Evolutionary conservation across 169 alveolate genomes (phyloP), one percentile per base, ranked within the genome.

Genomic region (Plasmodium knowlesi): DNA sequence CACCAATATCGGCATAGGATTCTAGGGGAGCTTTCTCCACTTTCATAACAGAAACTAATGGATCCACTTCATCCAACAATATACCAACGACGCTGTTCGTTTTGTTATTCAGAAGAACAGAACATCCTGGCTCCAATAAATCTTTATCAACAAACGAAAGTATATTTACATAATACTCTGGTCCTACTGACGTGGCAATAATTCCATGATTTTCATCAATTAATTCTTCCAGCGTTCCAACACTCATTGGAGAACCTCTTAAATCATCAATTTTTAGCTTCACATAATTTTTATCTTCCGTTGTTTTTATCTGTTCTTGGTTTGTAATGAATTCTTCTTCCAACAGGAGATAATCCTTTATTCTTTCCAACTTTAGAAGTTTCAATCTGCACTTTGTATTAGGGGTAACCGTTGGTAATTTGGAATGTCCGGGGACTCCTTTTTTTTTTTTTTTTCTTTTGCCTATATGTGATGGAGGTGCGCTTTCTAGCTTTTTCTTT

Each of bases 1-100:
- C 99, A 39, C 99, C 99, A 76, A 99, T 99, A 94, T 99, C 99
- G 19, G 99, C 99, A 96, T 99, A 99, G 5, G 99, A 97, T 95
- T 99, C 99, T n/a, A 98, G 96, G 1, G 99, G 99, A 9, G 99
- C 99, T 96, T 99, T 99, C 43, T 99, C 99, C 2, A 98, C 99
- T 96, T 98, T 98, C 99, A 98, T 98, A 70, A 98, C 99, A 10
- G 98, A 96, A 34, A 98, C 98, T 97, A 98, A 96, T 5, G 99
- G 99, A 90, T 99, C 99, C 41, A 98, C 99, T 82, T 99, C 99
- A 97, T 99, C 99, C 95, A 97, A 96, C 95, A 99, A 95, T 53
- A 99, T 97, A 39, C 99, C 99, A 22, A 99, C 99, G 72, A 99
- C 98, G 73, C 99, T 98, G 95, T 97, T 96, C n/a, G 98, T 96